Base-by-base conservation (phyloP, 2,329 filamentous ascomycete species). In the Aspergillaceae sp. region DNA sequence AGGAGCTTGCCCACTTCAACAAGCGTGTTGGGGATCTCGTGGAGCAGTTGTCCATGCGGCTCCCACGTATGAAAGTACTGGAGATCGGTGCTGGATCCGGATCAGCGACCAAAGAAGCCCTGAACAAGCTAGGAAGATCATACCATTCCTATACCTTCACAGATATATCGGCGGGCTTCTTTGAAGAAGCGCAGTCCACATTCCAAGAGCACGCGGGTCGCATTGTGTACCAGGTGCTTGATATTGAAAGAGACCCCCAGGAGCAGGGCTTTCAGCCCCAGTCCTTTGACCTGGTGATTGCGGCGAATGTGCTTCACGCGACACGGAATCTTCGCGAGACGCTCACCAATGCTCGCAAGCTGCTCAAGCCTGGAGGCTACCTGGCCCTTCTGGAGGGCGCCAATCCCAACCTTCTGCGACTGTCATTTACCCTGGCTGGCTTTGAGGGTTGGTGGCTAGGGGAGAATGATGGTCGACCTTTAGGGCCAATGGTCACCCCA, bases 361-460 rank as follows among this genome's bases (percentile, higher is more conserved):
- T 63, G 26, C 48, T 63, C 4, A 50, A 54, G 40, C 68, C 73
- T 1, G 70, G 70, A 1, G 75, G 75, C 0, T 70, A 69, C 46
- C 55, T 79, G 1, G 33, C 76, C 3, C 38, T 74, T 0, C 37
- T 71, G 1, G 74, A 78, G 46, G 46, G 69, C 1, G 66, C 57
- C 1, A 43, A 56, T 8, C 45, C 51, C 4, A 48, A 50, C 4
- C 29, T 50, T 2, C 56, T 62, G 41, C 56, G 57, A 6, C 44
- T 57, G 7, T 53, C 52, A 2, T 48, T 59, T 37, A 47, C 66
- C 11, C 54, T 70, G 11, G 63, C 61, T 19, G 51, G 51, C 0
- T 48, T 70, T 4, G 55, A 60, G 4, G 64, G 57, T 2, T 71
- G 67, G 68, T 69, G 66, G 66, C 30, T 51, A n/a, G 58, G 58